Conservation (phyloP, 2,329 filamentous ascomycete genomes). For the Penicillium digitatum region DNA sequence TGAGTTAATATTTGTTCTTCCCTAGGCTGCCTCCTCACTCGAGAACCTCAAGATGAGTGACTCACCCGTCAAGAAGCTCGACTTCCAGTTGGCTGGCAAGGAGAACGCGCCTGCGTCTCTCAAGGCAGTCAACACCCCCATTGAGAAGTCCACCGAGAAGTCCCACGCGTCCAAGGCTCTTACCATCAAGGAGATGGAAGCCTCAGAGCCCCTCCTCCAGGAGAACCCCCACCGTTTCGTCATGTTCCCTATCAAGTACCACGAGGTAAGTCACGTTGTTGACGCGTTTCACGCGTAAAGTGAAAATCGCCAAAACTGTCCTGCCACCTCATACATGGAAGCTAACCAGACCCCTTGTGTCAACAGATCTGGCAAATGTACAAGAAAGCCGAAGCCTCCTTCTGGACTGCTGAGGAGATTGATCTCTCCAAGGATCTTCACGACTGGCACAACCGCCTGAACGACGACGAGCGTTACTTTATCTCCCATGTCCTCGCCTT, state of each 20-base stretch:
- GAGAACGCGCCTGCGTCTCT: constrained; percentile 65
- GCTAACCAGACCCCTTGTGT: constrained; percentile 11
- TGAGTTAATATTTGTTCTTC: constrained; percentile 38
- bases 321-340: background rate
- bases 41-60: constrained; percentile 84
- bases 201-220: constrained; percentile 83
- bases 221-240: constrained; percentile 97
- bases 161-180: constrained; percentile 43
- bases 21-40: constrained; percentile 78
- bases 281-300: constrained; percentile 65
- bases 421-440: constrained; percentile 98
- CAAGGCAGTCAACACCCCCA: constrained; percentile 51
- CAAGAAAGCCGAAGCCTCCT: constrained; percentile 99
- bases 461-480: constrained; percentile 96
- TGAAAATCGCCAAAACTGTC: constrained; percentile 38
- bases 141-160: constrained; percentile 53
- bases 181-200: constrained; percentile 64
- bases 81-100: constrained; percentile 71
- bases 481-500: constrained; percentile 98
- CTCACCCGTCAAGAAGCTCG: constrained; percentile 84
- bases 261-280: constrained; percentile 73
- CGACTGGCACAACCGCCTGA: constrained; percentile 98
- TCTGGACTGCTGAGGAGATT: constrained; percentile 99
- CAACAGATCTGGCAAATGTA: constrained; percentile 99
- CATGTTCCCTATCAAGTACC: constrained; percentile 98